Evolutionary conservation across 2,329 filamentous ascomycete species (phyloP), one percentile per base, ranked within the genome.

Genomic region (Cladophialophora carrionii): DNA sequence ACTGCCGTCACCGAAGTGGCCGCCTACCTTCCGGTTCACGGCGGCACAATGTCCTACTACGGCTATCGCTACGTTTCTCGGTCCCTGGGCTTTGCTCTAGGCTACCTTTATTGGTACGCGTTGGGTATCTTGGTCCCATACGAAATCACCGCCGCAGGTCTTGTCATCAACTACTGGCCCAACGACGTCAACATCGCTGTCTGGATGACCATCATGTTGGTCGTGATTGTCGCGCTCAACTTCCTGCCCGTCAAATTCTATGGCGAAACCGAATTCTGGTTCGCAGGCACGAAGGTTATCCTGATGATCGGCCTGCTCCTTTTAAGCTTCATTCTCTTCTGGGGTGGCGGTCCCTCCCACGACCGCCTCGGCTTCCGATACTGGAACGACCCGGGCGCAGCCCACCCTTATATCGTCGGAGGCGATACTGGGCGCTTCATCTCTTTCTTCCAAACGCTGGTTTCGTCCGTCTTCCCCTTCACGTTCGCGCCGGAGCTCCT

Each of bases 101-200:
- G 78, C 20, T 80, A 78, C 51, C 70, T 78, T 3, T 82, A 82
- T 70, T 83, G 80, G 81, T 83, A 82, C 59, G 77, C 78, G 1
- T 71, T 78, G 56, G 78, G 80, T 0, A 81, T 83, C 32, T 72
- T 81, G 43, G 77, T 83, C 0, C 80, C 79, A 55, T 83, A 85
- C 64, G 88, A 90, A 75, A 87, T 90, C 66, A 85, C 85, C 0
- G 88, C 88, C 7, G 86, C 87, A 12, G 83, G 84, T 48, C 82
- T 89, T n/a, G 80, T 90, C 32, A 87, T 90, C 65, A 77, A 85
- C 65, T 89, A 85, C 73, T 90, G 87, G 87, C 71, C 77, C 10
- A 74, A 77, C 3, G 71, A 72, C 20, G 65, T 81, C 56, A 77
- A 79, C 49, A 74, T 80, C 6, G 79, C 78, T 0, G 79, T 80